Conservation (phyloP, 805 yeast species). For the Kuraishia capsulata region DNA sequence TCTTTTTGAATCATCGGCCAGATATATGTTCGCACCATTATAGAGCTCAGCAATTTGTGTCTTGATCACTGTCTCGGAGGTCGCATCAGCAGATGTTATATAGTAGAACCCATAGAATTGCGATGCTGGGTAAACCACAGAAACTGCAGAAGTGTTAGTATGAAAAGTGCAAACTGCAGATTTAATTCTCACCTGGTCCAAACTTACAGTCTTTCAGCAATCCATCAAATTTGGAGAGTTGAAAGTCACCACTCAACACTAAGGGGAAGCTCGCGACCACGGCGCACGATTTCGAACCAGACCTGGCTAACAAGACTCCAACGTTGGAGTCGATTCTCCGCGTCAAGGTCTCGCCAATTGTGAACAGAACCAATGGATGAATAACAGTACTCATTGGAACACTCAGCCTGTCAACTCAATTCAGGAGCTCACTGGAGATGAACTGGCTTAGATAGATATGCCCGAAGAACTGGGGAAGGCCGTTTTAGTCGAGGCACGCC, state of each 20-base stretch:
- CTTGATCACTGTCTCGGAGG: no score
- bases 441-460: no score
- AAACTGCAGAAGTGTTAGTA: not conserved
- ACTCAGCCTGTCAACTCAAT: no score
- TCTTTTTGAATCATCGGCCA: not conserved
- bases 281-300: not conserved
- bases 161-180: not conserved
- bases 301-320: not conserved
- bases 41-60: no score
- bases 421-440: no score
- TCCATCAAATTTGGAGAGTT: no score
- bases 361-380: not conserved
- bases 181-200: no score
- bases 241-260: no score
- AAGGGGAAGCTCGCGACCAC: not conserved
- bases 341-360: not conserved
- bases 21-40: not conserved
- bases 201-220: no score
- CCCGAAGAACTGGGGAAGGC: no score
- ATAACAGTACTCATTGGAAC: no score
- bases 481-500: no score
- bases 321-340: not conserved
- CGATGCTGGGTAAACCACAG: not conserved
- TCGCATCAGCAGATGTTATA: not conserved
- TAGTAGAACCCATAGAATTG: conserved; percentile 1